Evolutionary conservation across 768 basidiomycete genomes (phyloP), one percentile per base, ranked within the genome.

Genomic region (Termitomyces sp.): DNA sequence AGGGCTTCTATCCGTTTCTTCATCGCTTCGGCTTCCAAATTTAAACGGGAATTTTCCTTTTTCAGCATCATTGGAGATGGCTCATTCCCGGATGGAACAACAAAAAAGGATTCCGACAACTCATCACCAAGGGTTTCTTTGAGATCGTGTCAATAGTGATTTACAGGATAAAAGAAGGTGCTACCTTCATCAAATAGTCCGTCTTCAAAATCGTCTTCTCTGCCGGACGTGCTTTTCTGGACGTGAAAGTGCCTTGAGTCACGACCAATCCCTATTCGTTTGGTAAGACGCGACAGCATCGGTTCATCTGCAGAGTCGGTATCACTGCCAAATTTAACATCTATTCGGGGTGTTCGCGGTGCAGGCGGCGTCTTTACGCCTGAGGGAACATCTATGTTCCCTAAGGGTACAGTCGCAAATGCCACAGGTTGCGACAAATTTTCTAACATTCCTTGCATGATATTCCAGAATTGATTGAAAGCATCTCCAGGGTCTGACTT

Each of bases 401-500:
- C 83, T 25, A 94, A 80, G 15, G 93, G 91, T 14, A 87, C 86
- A 7, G 89, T 92, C 5, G 92, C 85, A 68, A 94, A 94, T 15
- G 92, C 92, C 9, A 91, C 86, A 4, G 89, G 88, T 67, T 92
- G 90, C 4, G 90, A 88, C n/a, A 94, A 79, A 67, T 92, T 89
- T 67, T 94, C 91, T 50, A 94, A 73, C 85, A 92, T 88, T 45
- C 87, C 90, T 72, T 94, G 91, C 79, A 93, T 88, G 53, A 90
- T 89, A 66, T 83, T 86, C 92, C 92, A 94, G 69, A 94, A 94
- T 66, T 91, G 84, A 69, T 92, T 92, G 77, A 94, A 94, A 5
- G 91, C 87, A 68, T 94, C 92, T 4, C 88, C 86, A 2, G 91
- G 87, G 68, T 94, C 92, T 61, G 87, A 87, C 89, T 89, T 9